Evolutionary conservation across 257 asterid species (phyloP).

Genomic region (Solanum chmielewskii): DNA sequence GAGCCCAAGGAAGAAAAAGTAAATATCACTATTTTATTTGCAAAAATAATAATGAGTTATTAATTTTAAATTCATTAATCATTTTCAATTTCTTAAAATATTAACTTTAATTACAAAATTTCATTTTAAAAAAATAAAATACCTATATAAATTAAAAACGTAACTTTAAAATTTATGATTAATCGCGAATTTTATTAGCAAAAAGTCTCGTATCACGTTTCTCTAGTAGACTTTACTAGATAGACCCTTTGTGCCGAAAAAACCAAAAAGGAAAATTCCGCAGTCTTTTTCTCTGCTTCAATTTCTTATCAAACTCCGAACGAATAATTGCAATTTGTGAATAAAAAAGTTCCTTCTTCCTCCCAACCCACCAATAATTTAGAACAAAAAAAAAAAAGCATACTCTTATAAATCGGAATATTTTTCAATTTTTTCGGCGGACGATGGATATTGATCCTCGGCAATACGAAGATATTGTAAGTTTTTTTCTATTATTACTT

Average conservation of each 20-base stretch:
- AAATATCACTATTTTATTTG: neutral
- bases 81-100: neutral
- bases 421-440: neutral
- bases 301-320: neutral
- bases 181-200: rapidly evolving
- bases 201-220: neutral
- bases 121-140: too few species aligned
- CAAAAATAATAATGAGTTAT: too few species aligned
- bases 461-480: slow-evolving; percentile 25
- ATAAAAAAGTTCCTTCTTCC: neutral
- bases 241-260: neutral
- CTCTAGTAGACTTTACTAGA: neutral
- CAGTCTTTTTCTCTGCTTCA: neutral
- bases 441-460: slow-evolving; percentile 36
- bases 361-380: neutral
- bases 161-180: rapidly evolving
- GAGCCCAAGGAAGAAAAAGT: neutral
- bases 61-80: too few species aligned
- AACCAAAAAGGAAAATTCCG: neutral
- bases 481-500: neutral
- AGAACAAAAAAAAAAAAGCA: neutral
- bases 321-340: neutral
- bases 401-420: neutral
- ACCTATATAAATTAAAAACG: too few species aligned
- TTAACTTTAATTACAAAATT: too few species aligned